A percentile compares a stretch with the other conserved stretches of the same genome.
Evolutionary conservation across 306 rosid species (phyloP).

Genomic region (Vigna trinervia): DNA sequence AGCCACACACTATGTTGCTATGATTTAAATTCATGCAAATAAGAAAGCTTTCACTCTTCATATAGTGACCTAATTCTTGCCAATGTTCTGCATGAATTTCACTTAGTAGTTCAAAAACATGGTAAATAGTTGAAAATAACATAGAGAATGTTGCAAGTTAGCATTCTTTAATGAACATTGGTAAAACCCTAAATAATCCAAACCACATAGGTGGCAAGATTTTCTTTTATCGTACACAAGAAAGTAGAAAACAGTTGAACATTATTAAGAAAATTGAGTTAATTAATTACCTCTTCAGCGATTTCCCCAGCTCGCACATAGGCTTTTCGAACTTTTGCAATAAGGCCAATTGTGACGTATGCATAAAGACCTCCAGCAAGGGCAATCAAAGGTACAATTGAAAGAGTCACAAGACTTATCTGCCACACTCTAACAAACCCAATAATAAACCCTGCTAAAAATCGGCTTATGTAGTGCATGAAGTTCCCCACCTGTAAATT

Average conservation of each 20-base stretch:
- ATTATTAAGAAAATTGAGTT: background rate
- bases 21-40: background rate
- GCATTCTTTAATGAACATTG: background rate
- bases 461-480: slow-evolving; percentile 91
- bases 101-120: background rate
- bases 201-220: background rate
- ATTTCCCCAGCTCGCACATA: slow-evolving; percentile 95
- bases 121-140: background rate
- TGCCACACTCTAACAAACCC: slow-evolving; percentile 97
- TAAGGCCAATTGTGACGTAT: slow-evolving; percentile 78
- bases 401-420: slow-evolving; percentile 84
- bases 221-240: background rate
- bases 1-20: background rate
- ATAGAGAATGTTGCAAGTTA: background rate
- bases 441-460: slow-evolving; percentile 72
- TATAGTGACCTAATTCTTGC: background rate
- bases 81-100: background rate
- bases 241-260: background rate
- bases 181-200: background rate
- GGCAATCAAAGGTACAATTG: slow-evolving; percentile 93
- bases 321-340: slow-evolving; percentile 77
- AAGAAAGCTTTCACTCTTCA: background rate
- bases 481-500: slow-evolving; percentile 84
- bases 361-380: slow-evolving; percentile 96
- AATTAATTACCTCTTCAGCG: slow-evolving; percentile 79